Conservation (phyloP, 257 asterid genomes). For the Solanum chmielewskii region DNA sequence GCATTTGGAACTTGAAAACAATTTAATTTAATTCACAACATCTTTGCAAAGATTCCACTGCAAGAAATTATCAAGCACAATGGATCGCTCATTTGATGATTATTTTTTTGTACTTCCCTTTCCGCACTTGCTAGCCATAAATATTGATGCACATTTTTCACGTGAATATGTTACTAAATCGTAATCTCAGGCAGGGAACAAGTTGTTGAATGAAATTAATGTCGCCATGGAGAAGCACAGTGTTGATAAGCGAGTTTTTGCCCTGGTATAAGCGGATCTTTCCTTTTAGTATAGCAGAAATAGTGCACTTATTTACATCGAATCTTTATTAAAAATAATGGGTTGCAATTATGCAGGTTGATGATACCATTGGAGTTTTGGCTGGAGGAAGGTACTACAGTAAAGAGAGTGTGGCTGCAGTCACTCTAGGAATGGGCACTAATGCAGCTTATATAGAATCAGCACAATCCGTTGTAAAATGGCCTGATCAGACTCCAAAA, state of each 20-base stretch:
- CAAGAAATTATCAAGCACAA: background rate
- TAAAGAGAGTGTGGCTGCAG: conserved; percentile 58
- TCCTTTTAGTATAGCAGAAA: background rate
- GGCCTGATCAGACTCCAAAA: conserved; percentile 17
- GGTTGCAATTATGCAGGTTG: conserved; percentile 23
- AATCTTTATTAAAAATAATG: background rate
- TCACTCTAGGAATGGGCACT: conserved; percentile 60
- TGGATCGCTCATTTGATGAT: background rate
- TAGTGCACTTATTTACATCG: background rate
- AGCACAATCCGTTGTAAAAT: conserved; percentile 16
- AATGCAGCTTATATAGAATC: conserved; percentile 52
- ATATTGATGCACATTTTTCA: background rate
- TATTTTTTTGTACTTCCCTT: background rate
- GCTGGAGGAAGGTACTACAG: conserved; percentile 78
- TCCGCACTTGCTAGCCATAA: background rate
- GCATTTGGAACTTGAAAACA: background rate
- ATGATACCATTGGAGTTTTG: conserved; percentile 62
- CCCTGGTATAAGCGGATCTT: conserved; percentile 28
- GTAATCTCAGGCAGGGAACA: conserved; percentile 36
- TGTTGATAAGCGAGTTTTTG: conserved; percentile 40
- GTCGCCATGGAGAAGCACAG: conserved; percentile 45
- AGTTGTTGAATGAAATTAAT: conserved; percentile 39
- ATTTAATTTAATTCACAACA: background rate
- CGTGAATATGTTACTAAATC: background rate
- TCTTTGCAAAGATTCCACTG: background rate